Evolutionary conservation across 305 asterid genomes (phyloP).

Genomic region (Fraxinus paxiana): DNA sequence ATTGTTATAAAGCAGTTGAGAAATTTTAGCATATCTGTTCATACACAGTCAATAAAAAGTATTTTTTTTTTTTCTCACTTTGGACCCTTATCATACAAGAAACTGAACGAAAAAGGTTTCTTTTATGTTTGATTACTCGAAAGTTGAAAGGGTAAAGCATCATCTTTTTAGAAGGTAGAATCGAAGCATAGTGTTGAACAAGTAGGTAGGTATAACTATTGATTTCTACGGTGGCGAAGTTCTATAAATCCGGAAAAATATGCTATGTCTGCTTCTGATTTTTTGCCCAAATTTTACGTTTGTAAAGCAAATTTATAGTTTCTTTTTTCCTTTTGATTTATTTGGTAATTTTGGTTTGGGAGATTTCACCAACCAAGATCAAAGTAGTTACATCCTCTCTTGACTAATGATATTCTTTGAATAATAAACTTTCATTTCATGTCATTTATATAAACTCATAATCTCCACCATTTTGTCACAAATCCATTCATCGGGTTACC

Average conservation of each 20-base stretch:
- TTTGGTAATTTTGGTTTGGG: constrained; percentile 39
- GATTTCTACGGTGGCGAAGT: background rate
- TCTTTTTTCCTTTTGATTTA: constrained; percentile 13
- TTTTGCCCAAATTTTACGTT: constrained; percentile 35
- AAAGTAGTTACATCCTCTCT: constrained; percentile 73
- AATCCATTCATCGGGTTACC: background rate
- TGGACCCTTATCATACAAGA: constrained; percentile 7
- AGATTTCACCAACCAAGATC: constrained; percentile 56
- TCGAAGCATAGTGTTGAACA: background rate
- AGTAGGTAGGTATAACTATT: background rate
- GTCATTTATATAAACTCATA: constrained; percentile 38
- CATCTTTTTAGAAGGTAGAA: background rate
- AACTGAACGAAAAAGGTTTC: background rate
- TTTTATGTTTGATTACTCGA: background rate
- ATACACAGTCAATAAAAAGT: background rate
- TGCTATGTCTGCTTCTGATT: constrained; percentile 26
- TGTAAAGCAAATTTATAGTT: constrained; percentile 10
- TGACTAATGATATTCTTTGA: constrained; percentile 46
- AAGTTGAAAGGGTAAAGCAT: constrained; percentile 21
- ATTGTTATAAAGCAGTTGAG: constrained; percentile 35
- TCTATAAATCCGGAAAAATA: background rate
- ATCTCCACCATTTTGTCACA: constrained; percentile 30
- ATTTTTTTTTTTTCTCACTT: background rate
- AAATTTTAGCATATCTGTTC: constrained; percentile 3
- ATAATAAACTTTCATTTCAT: constrained; percentile 18